Base-by-base conservation (phyloP, 2,329 filamentous ascomycete species). In the Colletotrichum echinochloae region DNA sequence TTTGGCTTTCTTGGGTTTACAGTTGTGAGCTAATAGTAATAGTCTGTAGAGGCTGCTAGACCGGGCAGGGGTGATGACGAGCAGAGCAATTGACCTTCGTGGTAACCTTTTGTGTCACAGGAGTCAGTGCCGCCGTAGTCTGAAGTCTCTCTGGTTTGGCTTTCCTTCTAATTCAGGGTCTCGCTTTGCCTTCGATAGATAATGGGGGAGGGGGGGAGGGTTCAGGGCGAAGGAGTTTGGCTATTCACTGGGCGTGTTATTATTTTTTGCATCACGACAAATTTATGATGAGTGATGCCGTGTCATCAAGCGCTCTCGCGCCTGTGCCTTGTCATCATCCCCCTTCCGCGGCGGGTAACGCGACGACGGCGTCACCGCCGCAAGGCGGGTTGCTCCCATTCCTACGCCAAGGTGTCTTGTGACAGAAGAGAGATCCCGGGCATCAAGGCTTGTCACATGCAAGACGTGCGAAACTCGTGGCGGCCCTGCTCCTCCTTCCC, bases 151-250 rank as follows among this genome's bases (percentile, higher is more conserved):
- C 51, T 54, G 14, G 28, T 54, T 54, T 54, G n/a, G 51, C 30
- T n/a, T 54, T 54, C 20, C 30, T 12, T n/a, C 51, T 20, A 35
- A 54, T 54, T 23, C 30, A 54, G 51, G 51, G 51, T 54, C 51
- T 35, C 18, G 5, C 5, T 35, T n/a, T 52, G 11, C 30, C 30
- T 54, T 35, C 30, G 20, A n/a, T 3, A 44, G 12, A 20, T 3
- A 20, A 8, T 8, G 14, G 48, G 48, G 11, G 9, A 23, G 49
- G 18, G 14, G 39, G 39, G 18, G n/a, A 6, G 18, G 18, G 6
- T 52, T n/a, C 9, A 11, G 12, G 30, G 30, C 18, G 9, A 35
- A 35, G 28, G 30, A 8, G 11, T 28, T n/a, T 11, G 28, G 51
- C 16, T n/a, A 20, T 35, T 54, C 20, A 20, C 30, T 20, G 51